These are phyloP conservation scores for Tylopilus microsporus DNA, from an alignment of 1,284 basidiomycete species.

Conservation along the genomic window DNA sequence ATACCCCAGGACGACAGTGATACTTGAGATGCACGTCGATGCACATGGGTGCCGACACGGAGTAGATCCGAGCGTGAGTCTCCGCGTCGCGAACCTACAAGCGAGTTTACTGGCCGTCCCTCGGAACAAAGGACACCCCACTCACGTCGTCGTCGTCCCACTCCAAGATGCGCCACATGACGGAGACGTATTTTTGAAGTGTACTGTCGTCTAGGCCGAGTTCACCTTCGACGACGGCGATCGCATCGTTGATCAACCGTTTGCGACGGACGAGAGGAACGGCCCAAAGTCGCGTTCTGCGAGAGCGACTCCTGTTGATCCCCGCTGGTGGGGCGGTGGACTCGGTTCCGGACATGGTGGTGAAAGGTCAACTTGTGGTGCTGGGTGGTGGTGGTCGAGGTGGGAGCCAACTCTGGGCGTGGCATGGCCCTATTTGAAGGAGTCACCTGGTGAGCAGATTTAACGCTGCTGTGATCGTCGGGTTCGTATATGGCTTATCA, in stretches of 20 bases:
- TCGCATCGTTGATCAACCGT: not conserved
- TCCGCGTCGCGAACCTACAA: conserved; percentile 11
- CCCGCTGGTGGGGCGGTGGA: not conserved
- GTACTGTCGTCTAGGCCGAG: conserved; percentile 1
- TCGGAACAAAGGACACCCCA: not conserved
- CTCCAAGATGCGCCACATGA: not conserved
- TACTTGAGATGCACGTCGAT: conserved; percentile 19
- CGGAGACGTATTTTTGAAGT: conserved; percentile 13
- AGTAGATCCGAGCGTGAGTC: conserved; percentile 7
- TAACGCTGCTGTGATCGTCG: not conserved
- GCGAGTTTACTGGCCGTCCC: not conserved
- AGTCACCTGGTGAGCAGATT: not conserved
- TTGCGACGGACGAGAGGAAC: conserved; percentile 4
- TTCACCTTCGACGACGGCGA: conserved; percentile 6
- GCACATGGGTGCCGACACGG: conserved; percentile 6
- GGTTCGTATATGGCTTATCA: not conserved
- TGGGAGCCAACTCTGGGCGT: not conserved
- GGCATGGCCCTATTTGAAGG: not conserved
- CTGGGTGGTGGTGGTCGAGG: not conserved
- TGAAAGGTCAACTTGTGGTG: not conserved
- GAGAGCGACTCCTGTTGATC: conserved; percentile 8
- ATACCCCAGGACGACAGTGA: not conserved
- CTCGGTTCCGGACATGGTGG: too few relatives aligned
- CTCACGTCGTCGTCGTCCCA: conserved; percentile 7
- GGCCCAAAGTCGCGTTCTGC: conserved; percentile 13